phyloP scores from a whole-genome alignment of 164 flowering plant species.

The Dillenia suffruticosa region DNA sequence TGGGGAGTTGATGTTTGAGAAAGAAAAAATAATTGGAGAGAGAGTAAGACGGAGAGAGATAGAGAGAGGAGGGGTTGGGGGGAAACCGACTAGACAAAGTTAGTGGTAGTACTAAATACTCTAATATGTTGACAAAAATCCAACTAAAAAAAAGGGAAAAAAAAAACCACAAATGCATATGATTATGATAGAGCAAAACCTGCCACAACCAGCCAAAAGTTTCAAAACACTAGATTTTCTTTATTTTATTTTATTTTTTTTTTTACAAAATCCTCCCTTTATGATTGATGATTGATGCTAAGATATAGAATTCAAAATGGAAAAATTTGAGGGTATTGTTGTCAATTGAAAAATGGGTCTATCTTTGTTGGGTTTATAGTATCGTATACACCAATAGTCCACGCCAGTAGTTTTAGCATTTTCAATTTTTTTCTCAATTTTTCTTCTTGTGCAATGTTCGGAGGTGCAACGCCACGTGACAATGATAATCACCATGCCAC shows the following conservation, averaged over 20 bases:
- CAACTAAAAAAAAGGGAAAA: neutral
- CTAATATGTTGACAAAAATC: constrained; percentile 6
- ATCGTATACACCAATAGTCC: too few species aligned
- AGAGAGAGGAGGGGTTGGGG: constrained; percentile 9
- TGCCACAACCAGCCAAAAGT: too few species aligned
- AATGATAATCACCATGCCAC: too few species aligned
- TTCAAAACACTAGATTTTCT: too few species aligned
- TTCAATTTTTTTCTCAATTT: neutral
- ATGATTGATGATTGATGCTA: too few species aligned
- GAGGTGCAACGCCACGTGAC: constrained; percentile 41
- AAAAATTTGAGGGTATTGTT: too few species aligned
- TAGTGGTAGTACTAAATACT: constrained; percentile 7
- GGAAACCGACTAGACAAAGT: neutral
- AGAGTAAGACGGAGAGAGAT: constrained; percentile 24
- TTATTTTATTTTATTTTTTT: neutral
- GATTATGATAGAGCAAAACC: too few species aligned
- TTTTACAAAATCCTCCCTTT: constrained; percentile 16
- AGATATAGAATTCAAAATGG: too few species aligned
- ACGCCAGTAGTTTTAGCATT: constrained; percentile 6
- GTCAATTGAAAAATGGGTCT: too few species aligned
- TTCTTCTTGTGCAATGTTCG: constrained; percentile 15
- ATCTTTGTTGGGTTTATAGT: too few species aligned
- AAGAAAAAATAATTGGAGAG: constrained; percentile 26
- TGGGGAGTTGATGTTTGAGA: constrained; percentile 16
- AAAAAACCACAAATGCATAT: too few species aligned